Conservation (phyloP, 2,329 filamentous ascomycete genomes). For the Aspergillus sp. region DNA sequence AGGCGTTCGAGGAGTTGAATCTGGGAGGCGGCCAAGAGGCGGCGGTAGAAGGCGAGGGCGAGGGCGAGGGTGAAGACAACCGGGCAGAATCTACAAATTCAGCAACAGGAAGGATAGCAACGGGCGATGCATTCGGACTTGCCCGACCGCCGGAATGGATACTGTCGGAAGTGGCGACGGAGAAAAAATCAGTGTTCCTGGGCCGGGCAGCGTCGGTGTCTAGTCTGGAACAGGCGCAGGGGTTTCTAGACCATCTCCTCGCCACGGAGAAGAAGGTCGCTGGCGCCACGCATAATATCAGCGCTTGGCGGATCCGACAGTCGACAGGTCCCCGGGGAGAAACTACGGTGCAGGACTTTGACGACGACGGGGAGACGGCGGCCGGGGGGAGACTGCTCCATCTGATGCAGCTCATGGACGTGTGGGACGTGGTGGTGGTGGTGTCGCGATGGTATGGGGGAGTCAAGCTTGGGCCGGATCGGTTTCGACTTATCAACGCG, state of each 20-base stretch:
- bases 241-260: conserved; percentile 65
- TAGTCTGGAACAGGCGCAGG: conserved; percentile 60
- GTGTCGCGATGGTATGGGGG: conserved; percentile 95
- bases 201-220: conserved; percentile 64
- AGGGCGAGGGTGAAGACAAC: too few species aligned
- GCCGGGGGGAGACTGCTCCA: conserved; percentile 78
- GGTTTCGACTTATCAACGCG: conserved; percentile 84
- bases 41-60: conserved; percentile 10
- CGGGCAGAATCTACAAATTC: too few species aligned
- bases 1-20: conserved; percentile 47
- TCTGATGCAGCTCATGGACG: conserved; percentile 87
- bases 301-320: conserved; percentile 72
- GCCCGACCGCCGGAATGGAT: conserved; percentile 54
- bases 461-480: conserved; percentile 73
- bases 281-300: conserved; percentile 90
- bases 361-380: conserved; percentile 92
- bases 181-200: conserved; percentile 82
- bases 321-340: conserved; percentile 28
- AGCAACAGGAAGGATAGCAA: conserved; percentile 6
- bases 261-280: conserved; percentile 74
- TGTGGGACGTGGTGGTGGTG: conserved; percentile 87
- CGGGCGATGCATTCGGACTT: conserved; percentile 18
- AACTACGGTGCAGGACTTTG: conserved; percentile 71
- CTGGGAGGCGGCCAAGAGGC: conserved; percentile 24
- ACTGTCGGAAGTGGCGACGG: conserved; percentile 61